phyloP scores from a whole-genome alignment of 495 filamentous ascomycete genomes.

The Aspergillus egyptiacus region DNA sequence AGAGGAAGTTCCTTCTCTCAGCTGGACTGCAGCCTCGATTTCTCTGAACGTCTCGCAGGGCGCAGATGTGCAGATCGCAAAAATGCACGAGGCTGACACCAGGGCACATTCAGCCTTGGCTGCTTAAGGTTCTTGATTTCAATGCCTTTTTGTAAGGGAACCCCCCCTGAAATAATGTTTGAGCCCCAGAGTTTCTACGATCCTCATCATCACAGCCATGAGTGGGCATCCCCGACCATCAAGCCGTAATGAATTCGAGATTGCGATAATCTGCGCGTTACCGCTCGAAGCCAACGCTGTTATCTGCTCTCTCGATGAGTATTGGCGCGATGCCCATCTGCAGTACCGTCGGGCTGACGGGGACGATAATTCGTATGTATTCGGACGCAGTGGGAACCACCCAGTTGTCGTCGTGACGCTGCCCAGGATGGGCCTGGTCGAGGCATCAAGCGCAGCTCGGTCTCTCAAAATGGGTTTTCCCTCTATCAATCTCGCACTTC shows the following conservation, averaged over 20 bases:
- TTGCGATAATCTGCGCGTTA: conserved; percentile 27
- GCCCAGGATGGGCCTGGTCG: conserved; percentile 19
- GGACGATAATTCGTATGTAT: conserved; percentile 24
- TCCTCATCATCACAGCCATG: not conserved
- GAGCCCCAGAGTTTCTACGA: too few relatives aligned
- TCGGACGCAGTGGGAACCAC: conserved; percentile 20
- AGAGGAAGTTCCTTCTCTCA: too few relatives aligned
- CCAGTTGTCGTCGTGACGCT: conserved; percentile 23
- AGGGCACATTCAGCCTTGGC: too few relatives aligned
- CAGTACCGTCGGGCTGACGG: conserved; percentile 8
- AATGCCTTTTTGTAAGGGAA: too few relatives aligned
- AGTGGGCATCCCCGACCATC: not conserved
- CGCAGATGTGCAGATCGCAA: too few relatives aligned
- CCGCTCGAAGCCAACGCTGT: conserved; percentile 24
- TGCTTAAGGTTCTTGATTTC: too few relatives aligned
- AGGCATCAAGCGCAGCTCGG: conserved; percentile 15
- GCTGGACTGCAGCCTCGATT: too few relatives aligned
- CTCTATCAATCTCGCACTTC: conserved; percentile 20
- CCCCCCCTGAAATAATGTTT: too few relatives aligned
- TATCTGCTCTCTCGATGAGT: conserved; percentile 19
- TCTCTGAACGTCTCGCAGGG: too few relatives aligned
- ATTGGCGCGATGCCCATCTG: conserved; percentile 12
- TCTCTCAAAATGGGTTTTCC: conserved; percentile 16
- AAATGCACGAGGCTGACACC: too few relatives aligned
- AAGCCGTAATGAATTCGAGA: conserved; percentile 4